Evolutionary conservation across 768 basidiomycete genomes (phyloP), one percentile per base, ranked within the genome.

Genomic region (Omphalotus guepiniiformis): DNA sequence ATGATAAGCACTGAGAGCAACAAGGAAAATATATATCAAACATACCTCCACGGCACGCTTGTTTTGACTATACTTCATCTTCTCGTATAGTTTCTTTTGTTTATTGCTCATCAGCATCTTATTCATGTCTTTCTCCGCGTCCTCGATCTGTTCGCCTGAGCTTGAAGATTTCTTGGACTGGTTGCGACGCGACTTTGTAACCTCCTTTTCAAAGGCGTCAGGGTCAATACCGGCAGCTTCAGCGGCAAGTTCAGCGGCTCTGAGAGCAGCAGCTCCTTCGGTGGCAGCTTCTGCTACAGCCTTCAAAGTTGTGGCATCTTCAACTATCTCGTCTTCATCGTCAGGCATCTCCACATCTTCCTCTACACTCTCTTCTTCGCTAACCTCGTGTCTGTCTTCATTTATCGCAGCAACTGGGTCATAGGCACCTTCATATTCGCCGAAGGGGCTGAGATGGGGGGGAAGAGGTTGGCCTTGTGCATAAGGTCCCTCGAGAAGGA

Each of bases 31-130:
- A 32, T 30, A 25, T 22, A 18, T 5, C 48, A 43, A 21, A 70
- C 84, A 56, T 63, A 93, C 93, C 87, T 95, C 90, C 21, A 75
- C 69, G 12, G 74, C 73, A 51, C 83, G 83, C 68, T 85, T 88
- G 63, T 78, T 76, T 62, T 94, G 79, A 54, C 84, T 83, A 62
- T 88, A 80, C 69, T 93, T 91, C 80, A 96, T 88, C 69, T 87
- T 87, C 67, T 93, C 91, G 63, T 94, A 95, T 57, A 96, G 67
- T 67, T 94, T 94, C 57, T 83, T 79, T 65, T 95, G 87, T 70
- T 88, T 92, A 66, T 91, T 93, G 72, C 90, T 95, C 84, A 96
- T 85, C 81, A 97, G 77, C 84, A 97, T 95, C 77, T 94, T 95
- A 67, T 89, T 86, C 87, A 95, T 90, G 61, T 94, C 88, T 58